Evolutionary conservation across 2,329 filamentous ascomycete species (phyloP), one percentile per base, ranked within the genome.

Genomic region (Cucurbitaria berberidis): DNA sequence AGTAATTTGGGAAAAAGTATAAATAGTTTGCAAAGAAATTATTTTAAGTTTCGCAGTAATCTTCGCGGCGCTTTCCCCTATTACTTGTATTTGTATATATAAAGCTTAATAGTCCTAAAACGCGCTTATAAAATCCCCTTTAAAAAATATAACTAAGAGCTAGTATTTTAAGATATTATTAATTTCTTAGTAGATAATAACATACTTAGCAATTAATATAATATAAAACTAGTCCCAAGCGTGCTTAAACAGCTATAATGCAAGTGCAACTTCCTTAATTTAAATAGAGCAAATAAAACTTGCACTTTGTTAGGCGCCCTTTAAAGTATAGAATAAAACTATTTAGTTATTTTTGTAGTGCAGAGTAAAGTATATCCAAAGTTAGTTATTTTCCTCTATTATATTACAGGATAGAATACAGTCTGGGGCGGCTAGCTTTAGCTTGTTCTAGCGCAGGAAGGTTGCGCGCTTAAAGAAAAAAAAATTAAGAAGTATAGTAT

Each of bases 301-400:
- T 15, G 6, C 5, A 16, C 13, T 4, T 8, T 34, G 30, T 34
- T 34, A 2, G 30, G 30, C 30, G 4, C 30, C 30, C 2, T 13
- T 10, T 8, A 34, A 5, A 2, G 30, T 34, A 8, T 34, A 16
- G 15, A 34, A 34, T 4, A 15, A 5, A 5, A 34, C 3, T 8
- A 16, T 34, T 3, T 18, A 11, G 34, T 19, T 26, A 21, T 22
- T 27, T 32, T 30, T 38, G 18, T 19, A n/a, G 22, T 22, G 27
- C 19, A 41, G 29, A 9, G 46, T 52, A 15, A 34, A 52, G 16
- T 47, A 52, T 18, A 47, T 38, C 49, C 49, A 52, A 16, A 52
- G 38, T 21, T 41, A 15, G 3, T 35, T 38, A 10, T 47, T 52
- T 36, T 42, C 39, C 10, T 52, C 44, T 38, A 42, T 47, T 43